Evolutionary conservation across 2,329 filamentous ascomycete species (phyloP), one percentile per base, ranked within the genome.

Genomic region (Plenodomus lindquistii): DNA sequence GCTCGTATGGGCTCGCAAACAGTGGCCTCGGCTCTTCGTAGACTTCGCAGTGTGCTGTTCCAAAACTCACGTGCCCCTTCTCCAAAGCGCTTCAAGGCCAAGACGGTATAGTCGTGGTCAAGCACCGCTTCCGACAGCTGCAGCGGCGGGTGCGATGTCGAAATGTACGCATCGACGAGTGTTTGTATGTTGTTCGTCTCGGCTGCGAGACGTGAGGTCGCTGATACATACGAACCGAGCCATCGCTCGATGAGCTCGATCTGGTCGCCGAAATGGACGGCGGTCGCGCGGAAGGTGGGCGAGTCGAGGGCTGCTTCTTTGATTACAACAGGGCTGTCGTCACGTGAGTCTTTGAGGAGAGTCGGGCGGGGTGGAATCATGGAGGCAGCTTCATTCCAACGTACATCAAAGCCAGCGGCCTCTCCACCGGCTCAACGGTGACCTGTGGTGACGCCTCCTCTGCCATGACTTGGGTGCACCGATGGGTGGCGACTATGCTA

Each of bases 251-350:
- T 83, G 46, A 85, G 82, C 58, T 97, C 94, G 64, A 96, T 84
- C 76, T 99, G 93, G 58, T 97, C 94, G 55, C 85, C 82, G 69
- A 96, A 96, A 75, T 97, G 91, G 39, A 88, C 77, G 36, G 90
- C 84, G 18, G 89, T 89, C 39, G 92, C 90, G 57, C 94, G 90
- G 73, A 97, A 97, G 29, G 92, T 95, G 20, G 94, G 94, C 34
- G 92, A 97, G 75, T 99, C 94, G 76, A 97, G 88, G 17, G 91
- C 89, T 42, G 94, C 94, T 81, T 99, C 94, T 76, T 93, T 94
- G 62, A 97, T 82, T 52, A 86, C 86, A 29, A 97, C 92, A 37
- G 94, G 91, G 48, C 83, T 85, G 58, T 34, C 34, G 19, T 35
- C 22, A n/a, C 15, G 27, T 31, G 27, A 31, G 27, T 15, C 15